These are phyloP conservation scores for Oryza longistaminata DNA, from an alignment of 176 grass and related monocot genomes.

Conservation along the genomic window DNA sequence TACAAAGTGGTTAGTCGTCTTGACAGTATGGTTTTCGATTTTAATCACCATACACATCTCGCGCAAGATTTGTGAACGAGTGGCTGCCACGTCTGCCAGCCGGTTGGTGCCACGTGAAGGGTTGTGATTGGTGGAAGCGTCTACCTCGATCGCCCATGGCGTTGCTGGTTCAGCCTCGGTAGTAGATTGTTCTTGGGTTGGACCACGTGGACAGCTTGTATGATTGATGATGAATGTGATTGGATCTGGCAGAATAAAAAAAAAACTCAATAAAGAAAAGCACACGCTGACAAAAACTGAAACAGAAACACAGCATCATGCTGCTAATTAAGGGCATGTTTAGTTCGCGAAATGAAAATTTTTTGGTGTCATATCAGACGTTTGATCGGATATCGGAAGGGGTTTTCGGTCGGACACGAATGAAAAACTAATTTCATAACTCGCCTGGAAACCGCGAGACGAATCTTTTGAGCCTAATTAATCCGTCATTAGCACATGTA, in stretches of 20 bases:
- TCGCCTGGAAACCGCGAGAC: too few relatives aligned
- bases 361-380: rapidly evolving
- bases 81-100: not conserved
- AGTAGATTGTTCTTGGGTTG: not conserved
- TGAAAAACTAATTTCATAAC: too few relatives aligned
- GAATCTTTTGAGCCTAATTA: too few relatives aligned
- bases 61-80: not conserved
- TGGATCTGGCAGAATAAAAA: not conserved
- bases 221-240: not conserved
- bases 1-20: too few relatives aligned
- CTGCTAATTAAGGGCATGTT: not conserved
- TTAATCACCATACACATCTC: too few relatives aligned
- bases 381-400: too few relatives aligned
- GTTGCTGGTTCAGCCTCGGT: not conserved
- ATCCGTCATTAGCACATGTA: too few relatives aligned
- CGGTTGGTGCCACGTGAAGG: not conserved
- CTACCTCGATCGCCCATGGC: not conserved
- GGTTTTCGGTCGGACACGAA: too few relatives aligned
- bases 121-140: not conserved
- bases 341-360: too few relatives aligned
- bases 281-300: not conserved
- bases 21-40: too few relatives aligned
- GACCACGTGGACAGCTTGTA: slow-evolving; percentile 34
- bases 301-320: not conserved
- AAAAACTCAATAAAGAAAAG: not conserved